Conservation (phyloP, 148 eudicot species). For the Persicaria tinctoria region DNA sequence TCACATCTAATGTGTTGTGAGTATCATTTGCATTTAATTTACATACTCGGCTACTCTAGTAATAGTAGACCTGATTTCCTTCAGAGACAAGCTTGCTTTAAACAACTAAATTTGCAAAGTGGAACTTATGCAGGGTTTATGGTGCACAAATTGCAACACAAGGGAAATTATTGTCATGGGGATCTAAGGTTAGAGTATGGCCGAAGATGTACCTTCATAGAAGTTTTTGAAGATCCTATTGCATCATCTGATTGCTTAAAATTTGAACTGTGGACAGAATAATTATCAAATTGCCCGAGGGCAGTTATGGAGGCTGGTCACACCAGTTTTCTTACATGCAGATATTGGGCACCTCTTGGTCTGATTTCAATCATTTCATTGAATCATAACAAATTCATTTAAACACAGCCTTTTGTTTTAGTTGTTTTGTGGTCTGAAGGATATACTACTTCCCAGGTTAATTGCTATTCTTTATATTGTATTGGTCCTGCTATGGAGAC, state of each 20-base stretch:
- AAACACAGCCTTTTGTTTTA: not conserved
- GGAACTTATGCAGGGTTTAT: slow-evolving; percentile 38
- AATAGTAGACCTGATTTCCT: not conserved
- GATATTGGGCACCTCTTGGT: slow-evolving; percentile 80
- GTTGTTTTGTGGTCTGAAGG: not conserved
- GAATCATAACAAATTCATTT: not conserved
- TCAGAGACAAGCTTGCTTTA: not conserved
- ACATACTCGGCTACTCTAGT: not conserved
- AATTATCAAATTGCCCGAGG: slow-evolving; percentile 73
- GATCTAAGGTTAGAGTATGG: slow-evolving; percentile 62
- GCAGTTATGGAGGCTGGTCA: slow-evolving; percentile 71
- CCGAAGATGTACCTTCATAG: too few relatives aligned
- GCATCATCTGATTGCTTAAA: not conserved
- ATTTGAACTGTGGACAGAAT: slow-evolving; percentile 39
- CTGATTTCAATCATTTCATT: slow-evolving; percentile 9
- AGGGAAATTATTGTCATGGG: slow-evolving; percentile 59
- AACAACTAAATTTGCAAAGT: not conserved
- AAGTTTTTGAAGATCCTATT: not conserved
- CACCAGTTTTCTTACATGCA: slow-evolving; percentile 69
- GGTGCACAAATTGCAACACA: slow-evolving; percentile 47
- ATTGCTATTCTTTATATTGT: slow-evolving; percentile 69
- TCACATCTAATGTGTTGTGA: slow-evolving; percentile 58
- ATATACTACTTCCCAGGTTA: slow-evolving; percentile 41
- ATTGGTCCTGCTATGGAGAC: slow-evolving; percentile 71
- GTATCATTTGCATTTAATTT: slow-evolving; percentile 17